Evolutionary conservation across 2,329 filamentous ascomycete genomes (phyloP).

Genomic region (Didymella sp.): DNA sequence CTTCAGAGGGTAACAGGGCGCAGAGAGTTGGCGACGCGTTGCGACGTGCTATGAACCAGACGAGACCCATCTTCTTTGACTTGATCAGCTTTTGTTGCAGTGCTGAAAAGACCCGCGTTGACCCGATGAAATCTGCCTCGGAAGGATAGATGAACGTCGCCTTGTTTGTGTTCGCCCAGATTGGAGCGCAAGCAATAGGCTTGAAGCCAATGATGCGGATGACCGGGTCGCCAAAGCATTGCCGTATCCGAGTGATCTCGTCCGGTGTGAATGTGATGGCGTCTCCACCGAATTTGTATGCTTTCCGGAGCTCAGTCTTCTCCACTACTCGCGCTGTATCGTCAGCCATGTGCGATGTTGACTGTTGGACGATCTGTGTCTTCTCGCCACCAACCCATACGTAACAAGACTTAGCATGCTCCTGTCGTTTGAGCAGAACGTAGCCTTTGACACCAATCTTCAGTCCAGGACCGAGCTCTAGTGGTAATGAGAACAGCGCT

Average conservation of each 20-base stretch:
- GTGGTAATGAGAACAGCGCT: slow-evolving; percentile 82
- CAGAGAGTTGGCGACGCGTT: slow-evolving; percentile 82
- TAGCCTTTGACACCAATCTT: slow-evolving; percentile 93
- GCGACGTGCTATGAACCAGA: slow-evolving; percentile 84
- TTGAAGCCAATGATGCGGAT: slow-evolving; percentile 97
- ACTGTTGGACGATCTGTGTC: slow-evolving; percentile 77
- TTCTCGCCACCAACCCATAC: slow-evolving; percentile 88
- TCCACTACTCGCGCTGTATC: slow-evolving; percentile 79
- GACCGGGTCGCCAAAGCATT: slow-evolving; percentile 77
- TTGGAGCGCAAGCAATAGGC: slow-evolving; percentile 72
- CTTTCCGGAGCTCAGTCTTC: slow-evolving; percentile 83
- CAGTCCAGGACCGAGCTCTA: slow-evolving; percentile 85
- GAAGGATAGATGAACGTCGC: slow-evolving; percentile 94
- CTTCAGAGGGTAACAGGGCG: slow-evolving; percentile 78
- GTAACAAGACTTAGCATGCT: slow-evolving; percentile 81
- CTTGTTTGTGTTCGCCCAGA: slow-evolving; percentile 86
- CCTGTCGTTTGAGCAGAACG: slow-evolving; percentile 84
- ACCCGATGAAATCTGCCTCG: slow-evolving; percentile 88
- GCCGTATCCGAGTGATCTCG: slow-evolving; percentile 77
- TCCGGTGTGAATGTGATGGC: slow-evolving; percentile 85
- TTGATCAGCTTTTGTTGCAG: slow-evolving; percentile 85
- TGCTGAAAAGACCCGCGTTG: slow-evolving; percentile 89
- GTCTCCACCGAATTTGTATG: slow-evolving; percentile 94
- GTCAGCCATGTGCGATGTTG: slow-evolving; percentile 77
- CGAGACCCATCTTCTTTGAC: slow-evolving; percentile 80